phyloP scores from a whole-genome alignment of 2,329 filamentous ascomycete genomes.

The Cladosporium phlei region DNA sequence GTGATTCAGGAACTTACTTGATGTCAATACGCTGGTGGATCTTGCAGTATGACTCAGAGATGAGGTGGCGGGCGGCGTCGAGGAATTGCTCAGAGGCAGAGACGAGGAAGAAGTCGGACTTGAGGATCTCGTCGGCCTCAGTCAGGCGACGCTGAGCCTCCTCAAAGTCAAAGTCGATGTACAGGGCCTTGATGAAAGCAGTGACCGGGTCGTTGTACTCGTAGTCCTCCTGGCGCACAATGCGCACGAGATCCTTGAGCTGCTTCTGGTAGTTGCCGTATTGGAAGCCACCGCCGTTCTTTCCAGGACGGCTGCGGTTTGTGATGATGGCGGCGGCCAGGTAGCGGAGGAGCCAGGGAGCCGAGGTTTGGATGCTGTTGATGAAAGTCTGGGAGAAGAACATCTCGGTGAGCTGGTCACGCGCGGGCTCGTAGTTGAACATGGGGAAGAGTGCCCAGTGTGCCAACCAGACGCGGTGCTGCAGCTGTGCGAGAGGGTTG shows the following conservation, averaged over 20 bases:
- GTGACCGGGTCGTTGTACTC: constrained; percentile 96
- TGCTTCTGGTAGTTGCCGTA: constrained; percentile 97
- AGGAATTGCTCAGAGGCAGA: constrained; percentile 83
- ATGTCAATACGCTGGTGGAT: constrained; percentile 99
- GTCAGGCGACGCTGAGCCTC: constrained; percentile 86
- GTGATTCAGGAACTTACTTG: constrained; percentile 51
- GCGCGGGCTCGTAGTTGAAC: constrained; percentile 92
- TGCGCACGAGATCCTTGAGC: constrained; percentile 92
- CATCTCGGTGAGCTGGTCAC: constrained; percentile 87
- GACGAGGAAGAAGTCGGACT: constrained; percentile 91
- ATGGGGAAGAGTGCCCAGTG: constrained; percentile 99
- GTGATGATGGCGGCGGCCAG: constrained; percentile 92
- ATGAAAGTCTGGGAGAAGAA: constrained; percentile 97
- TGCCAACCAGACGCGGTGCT: constrained; percentile 93
- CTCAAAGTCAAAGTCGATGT: constrained; percentile 95
- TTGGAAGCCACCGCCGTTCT: constrained; percentile 86
- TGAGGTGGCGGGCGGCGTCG: constrained; percentile 88
- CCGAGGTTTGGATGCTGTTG: constrained; percentile 98
- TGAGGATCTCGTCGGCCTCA: constrained; percentile 84
- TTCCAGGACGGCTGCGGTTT: constrained; percentile 68
- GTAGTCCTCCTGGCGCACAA: constrained; percentile 94
- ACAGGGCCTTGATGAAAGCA: constrained; percentile 92
- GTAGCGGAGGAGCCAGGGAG: constrained; percentile 94
- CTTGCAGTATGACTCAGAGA: constrained; percentile 99
- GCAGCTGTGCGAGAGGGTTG: constrained; percentile 91